Evolutionary conservation across 1,284 basidiomycete genomes (phyloP), one percentile per base, ranked within the genome.

Genomic region (Leccinum angustisporum): DNA sequence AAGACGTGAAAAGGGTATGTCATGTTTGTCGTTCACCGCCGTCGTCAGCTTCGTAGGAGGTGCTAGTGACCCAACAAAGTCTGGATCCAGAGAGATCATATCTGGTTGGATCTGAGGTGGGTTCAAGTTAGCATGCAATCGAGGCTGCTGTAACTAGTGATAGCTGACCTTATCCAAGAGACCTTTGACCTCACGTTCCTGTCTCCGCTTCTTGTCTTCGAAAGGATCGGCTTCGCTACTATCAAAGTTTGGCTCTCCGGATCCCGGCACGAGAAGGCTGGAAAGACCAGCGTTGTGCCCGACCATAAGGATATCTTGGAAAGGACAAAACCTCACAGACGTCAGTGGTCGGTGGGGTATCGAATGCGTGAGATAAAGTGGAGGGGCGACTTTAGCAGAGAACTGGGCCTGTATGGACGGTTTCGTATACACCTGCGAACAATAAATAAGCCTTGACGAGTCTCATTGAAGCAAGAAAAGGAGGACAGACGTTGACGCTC

Each of bases 201-300:
- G 82, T 61, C 95, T 78, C 16, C 90, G 83, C 63, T 86, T 88
- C 77, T 86, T 89, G 68, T 89, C 87, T 77, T 99, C 96, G 79
- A 91, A 98, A 4, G 97, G 95, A 84, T 99, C 96, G 0, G 94
- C 91, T 77, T 99, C 97, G 25, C 83, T 78, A 61, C 91, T 92
- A 76, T 99, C 97, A 73, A 96, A 98, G 80, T 97, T 95, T 52
- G 95, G 87, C 75, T 99, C 96, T 48, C 97, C 97, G 4, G 90
- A 80, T 14, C 97, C 97, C 0, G 97, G 97, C 0, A 99, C 89
- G 59, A 99, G 80, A 53, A 98, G 82, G 54, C 85, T 91, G 2
- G 92, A 92, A 30, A 98, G 81, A 0, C 97, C 97, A 0, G 80
- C 78, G 67, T 81, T 69, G 70, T 92, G 90, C 0, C 88, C 78